Percentiles rank a stretch among this genome's conserved stretches.
Evolutionary conservation across 768 basidiomycete genomes (phyloP).

Genomic region (Vishniacozyma victoriae): DNA sequence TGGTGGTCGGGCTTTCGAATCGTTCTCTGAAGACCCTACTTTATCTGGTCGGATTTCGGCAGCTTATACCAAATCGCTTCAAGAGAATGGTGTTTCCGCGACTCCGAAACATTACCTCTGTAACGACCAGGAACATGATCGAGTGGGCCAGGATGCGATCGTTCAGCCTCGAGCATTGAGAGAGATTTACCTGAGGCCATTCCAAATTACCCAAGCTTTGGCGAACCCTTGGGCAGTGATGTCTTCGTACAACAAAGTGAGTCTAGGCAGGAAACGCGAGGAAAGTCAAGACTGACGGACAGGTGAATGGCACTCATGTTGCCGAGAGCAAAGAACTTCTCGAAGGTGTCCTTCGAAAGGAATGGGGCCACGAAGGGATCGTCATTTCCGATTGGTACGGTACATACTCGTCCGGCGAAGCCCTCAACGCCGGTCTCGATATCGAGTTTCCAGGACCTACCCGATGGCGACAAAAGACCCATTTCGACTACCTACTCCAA

Average conservation of each 20-base stretch:
- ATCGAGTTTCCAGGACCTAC: conserved; percentile 53
- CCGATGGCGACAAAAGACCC: conserved; percentile 6
- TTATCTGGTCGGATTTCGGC: conserved; percentile 66
- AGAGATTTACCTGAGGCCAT: conserved; percentile 64
- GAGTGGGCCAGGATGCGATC: conserved; percentile 52
- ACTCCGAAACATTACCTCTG: conserved; percentile 77
- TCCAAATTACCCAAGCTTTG: conserved; percentile 54
- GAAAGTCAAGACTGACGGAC: conserved; percentile 26
- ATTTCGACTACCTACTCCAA: conserved; percentile 7
- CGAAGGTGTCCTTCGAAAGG: conserved; percentile 58
- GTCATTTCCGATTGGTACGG: conserved; percentile 84
- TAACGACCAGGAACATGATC: conserved; percentile 77
- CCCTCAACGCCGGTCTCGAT: conserved; percentile 70
- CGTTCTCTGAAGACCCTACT: conserved; percentile 54
- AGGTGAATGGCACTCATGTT: conserved; percentile 63
- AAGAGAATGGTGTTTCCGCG: conserved; percentile 66
- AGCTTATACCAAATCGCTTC: conserved; percentile 70
- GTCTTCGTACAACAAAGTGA: conserved; percentile 21
- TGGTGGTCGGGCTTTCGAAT: conserved; percentile 49
- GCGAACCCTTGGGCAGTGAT: conserved; percentile 56
- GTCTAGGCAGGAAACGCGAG: not conserved
- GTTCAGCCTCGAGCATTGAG: conserved; percentile 50
- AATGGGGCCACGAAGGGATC: conserved; percentile 69
- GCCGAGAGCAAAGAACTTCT: conserved; percentile 62
- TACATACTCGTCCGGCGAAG: conserved; percentile 59